Evolutionary conservation across 2,329 filamentous ascomycete genomes (phyloP).

Genomic region (Penicillium sp.): DNA sequence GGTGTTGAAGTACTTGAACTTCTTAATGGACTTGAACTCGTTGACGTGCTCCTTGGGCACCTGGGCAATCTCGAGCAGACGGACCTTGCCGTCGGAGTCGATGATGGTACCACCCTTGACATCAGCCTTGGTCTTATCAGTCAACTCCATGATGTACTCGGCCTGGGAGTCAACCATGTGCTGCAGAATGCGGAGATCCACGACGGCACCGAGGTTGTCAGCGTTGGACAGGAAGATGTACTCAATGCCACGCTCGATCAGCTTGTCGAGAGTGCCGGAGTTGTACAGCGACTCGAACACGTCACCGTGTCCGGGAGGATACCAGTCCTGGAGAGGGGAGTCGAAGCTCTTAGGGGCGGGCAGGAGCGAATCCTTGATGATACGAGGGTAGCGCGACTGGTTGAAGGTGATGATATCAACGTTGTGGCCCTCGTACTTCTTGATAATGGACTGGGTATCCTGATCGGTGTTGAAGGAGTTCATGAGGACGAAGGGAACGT

Average conservation of each 20-base stretch:
- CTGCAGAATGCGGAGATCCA: constrained; percentile 96
- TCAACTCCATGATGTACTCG: constrained; percentile 99
- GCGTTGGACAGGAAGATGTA: constrained; percentile 99
- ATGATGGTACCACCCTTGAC: constrained; percentile 99
- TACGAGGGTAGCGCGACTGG: constrained; percentile 96
- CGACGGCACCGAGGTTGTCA: constrained; percentile 96
- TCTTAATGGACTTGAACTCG: constrained; percentile 99
- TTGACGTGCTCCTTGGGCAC: constrained; percentile 99
- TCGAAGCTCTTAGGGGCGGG: constrained; percentile 88
- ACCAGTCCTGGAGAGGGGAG: constrained; percentile 93
- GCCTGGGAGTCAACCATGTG: constrained; percentile 98
- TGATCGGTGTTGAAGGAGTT: constrained; percentile 99
- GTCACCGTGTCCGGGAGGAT: constrained; percentile 98
- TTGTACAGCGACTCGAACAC: constrained; percentile 99
- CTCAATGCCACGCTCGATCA: constrained; percentile 91
- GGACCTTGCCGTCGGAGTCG: constrained; percentile 95
- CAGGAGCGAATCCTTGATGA: constrained; percentile 96
- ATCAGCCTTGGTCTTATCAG: constrained; percentile 99
- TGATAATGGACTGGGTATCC: constrained; percentile 98
- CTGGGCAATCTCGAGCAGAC: constrained; percentile 97
- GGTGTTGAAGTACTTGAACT: constrained; percentile 99
- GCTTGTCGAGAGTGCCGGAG: constrained; percentile 95
- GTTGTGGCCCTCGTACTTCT: constrained; percentile 99
- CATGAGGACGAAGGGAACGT: constrained; percentile 98
- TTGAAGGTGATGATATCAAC: constrained; percentile 99